phyloP scores from a whole-genome alignment of 2,329 filamentous ascomycete species.

The Ambrosiella xylebori region DNA sequence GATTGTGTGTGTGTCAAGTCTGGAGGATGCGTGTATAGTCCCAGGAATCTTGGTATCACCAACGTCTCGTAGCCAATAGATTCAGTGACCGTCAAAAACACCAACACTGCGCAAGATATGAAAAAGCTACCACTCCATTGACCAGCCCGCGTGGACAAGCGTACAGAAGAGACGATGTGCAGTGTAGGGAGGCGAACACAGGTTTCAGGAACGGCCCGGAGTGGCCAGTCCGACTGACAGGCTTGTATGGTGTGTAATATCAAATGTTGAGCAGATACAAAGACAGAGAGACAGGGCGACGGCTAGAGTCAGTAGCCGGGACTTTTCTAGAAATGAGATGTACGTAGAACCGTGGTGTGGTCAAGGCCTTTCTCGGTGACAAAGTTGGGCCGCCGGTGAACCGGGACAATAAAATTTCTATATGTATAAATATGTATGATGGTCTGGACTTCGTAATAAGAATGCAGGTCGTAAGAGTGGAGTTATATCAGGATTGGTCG shows the following conservation, averaged over 20 bases:
- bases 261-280: background rate
- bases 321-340: no score
- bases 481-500: background rate
- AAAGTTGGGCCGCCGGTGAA: no score
- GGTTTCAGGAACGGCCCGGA: background rate
- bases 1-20: no score
- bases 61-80: background rate
- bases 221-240: background rate
- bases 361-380: no score
- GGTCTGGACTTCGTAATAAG: background rate
- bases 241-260: no score
- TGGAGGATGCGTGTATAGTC: no score
- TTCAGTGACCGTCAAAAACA: background rate
- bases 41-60: background rate
- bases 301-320: background rate
- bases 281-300: background rate
- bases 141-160: background rate
- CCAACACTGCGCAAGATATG: background rate
- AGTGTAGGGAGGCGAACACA: background rate
- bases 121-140: no score
- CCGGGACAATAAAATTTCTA: no score
- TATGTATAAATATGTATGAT: background rate
- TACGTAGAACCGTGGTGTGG: no score
- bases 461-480: background rate
- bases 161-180: background rate